A percentile compares a stretch with the other conserved stretches of the same genome.
Conservation (phyloP, 2,329 filamentous ascomycete species). For the Ceratocystis destructans region DNA sequence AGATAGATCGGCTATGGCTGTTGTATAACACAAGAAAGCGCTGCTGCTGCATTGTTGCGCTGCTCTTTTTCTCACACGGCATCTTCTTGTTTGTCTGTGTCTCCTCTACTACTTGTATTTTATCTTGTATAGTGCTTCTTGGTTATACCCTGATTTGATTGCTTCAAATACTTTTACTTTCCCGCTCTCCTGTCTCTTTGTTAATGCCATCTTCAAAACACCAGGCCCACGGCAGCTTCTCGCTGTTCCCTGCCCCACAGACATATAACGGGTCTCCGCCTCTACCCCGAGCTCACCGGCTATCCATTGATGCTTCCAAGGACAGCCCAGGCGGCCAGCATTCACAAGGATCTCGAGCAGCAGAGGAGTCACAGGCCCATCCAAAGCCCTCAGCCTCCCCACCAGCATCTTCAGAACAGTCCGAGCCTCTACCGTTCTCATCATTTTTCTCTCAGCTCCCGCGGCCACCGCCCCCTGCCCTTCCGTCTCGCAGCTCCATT, state of each 20-base stretch:
- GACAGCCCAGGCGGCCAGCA: neutral
- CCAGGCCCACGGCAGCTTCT: conserved; percentile 14
- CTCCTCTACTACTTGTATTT: neutral
- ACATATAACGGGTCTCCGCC: conserved; percentile 8
- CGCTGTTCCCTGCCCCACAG: conserved; percentile 14
- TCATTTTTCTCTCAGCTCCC: conserved; percentile 3
- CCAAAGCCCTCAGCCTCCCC: neutral
- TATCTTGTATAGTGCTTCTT: neutral
- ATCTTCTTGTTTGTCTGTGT: conserved; percentile 1
- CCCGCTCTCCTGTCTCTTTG: neutral
- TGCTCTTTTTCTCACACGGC: neutral
- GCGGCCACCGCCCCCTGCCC: conserved; percentile 7
- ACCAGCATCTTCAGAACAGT: neutral
- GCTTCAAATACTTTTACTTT: neutral
- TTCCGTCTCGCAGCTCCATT: conserved; percentile 39
- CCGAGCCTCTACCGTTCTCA: conserved; percentile 8
- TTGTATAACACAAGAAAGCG: conserved; percentile 1
- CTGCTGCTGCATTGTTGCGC: neutral
- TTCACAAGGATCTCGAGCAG: neutral
- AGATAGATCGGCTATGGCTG: neutral
- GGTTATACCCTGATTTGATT: neutral
- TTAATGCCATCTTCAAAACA: conserved; percentile 7
- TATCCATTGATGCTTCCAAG: conserved; percentile 8
- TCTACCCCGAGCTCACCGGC: conserved; percentile 1
- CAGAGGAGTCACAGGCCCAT: neutral